Base-by-base conservation (phyloP, 805 yeast genomes). In the Spathaspora gorwiae region DNA sequence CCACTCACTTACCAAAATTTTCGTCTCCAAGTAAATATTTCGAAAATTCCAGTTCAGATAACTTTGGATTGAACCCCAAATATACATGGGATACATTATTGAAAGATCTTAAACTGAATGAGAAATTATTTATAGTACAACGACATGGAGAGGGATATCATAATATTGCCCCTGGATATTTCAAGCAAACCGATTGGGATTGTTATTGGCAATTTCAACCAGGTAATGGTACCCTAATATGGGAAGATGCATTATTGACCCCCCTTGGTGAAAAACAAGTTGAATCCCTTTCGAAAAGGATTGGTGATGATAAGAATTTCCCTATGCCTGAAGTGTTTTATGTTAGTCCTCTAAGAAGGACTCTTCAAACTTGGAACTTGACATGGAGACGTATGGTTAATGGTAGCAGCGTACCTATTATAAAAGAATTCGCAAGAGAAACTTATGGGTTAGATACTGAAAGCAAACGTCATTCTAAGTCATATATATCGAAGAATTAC, bases 81-180 rank as follows among this genome's bases (percentile, higher is more conserved):
- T 40, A 44, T 6, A 44, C 56, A 1, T 65, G 70, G 70, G 29
- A 41, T 7, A 49, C 57, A 30, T 52, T 65, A 2, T 26, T 60
- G 9, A 45, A 37, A 10, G 33, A 43, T 9, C 38, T 40, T 8
- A 48, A 47, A 32, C 35, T 26, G 2, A 37, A 51, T 24, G 38
- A 40, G 10, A 65, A 64, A 44, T 46, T 65, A 30, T 47, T 65
- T 14, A 64, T 60, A 35, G 42, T 65, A 7, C 65, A 60, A 33
- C 51, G 71, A 44, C 71, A 65, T 46, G 68, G 68, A 9, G 65
- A 65, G 51, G 70, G 66, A 8, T 60, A 47, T 43, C 71, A 65
- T 45, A 65, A 65, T 43, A 30, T 26, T 32, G 67, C 61, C 1
- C 56, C 56, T 2, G 7, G 19, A 5, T 14, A 44, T 13, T 60